Percentiles rank a stretch among this genome's conserved stretches.
Evolutionary conservation across 2,329 filamentous ascomycete species (phyloP).

Genomic region (Ilyonectria robusta): DNA sequence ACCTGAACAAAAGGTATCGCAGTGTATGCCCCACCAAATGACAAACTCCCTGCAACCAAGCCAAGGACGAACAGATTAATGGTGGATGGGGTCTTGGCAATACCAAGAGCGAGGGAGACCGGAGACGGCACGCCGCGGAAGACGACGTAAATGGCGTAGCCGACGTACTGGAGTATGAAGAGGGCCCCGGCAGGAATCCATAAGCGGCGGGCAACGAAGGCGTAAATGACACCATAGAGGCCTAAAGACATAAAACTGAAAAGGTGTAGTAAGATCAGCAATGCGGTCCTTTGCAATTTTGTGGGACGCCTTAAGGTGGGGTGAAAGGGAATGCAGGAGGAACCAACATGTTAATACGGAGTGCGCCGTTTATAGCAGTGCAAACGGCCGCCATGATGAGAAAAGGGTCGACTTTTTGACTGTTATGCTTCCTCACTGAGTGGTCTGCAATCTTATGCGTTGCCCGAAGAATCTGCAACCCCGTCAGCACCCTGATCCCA

Average conservation of each 20-base stretch:
- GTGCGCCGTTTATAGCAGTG: slow-evolving; percentile 17
- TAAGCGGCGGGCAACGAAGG: slow-evolving; percentile 20
- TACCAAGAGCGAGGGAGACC: slow-evolving; percentile 24
- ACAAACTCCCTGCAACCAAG: slow-evolving; percentile 20
- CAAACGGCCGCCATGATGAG: slow-evolving; percentile 5
- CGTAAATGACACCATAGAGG: slow-evolving; percentile 24
- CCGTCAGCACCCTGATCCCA: neutral
- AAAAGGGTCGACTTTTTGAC: slow-evolving; percentile 1
- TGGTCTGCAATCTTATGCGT: slow-evolving; percentile 9
- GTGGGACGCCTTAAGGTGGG: neutral
- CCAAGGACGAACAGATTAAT: slow-evolving; percentile 26
- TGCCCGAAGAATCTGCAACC: slow-evolving; percentile 5
- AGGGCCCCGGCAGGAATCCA: slow-evolving; percentile 23
- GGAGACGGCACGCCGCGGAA: slow-evolving; percentile 28
- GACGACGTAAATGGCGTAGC: slow-evolving; percentile 27
- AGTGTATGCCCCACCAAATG: slow-evolving; percentile 28
- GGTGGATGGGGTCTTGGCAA: slow-evolving; percentile 22
- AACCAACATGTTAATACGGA: slow-evolving; percentile 27
- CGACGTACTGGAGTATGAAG: slow-evolving; percentile 22
- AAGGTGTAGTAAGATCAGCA: neutral
- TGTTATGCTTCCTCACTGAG: slow-evolving; percentile 5
- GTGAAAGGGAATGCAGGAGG: neutral
- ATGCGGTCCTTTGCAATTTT: neutral
- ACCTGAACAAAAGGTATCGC: slow-evolving; percentile 28
- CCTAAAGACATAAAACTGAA: slow-evolving; percentile 21